Conservation (phyloP, 2,329 filamentous ascomycete species). For the Exophiala bonariae region DNA sequence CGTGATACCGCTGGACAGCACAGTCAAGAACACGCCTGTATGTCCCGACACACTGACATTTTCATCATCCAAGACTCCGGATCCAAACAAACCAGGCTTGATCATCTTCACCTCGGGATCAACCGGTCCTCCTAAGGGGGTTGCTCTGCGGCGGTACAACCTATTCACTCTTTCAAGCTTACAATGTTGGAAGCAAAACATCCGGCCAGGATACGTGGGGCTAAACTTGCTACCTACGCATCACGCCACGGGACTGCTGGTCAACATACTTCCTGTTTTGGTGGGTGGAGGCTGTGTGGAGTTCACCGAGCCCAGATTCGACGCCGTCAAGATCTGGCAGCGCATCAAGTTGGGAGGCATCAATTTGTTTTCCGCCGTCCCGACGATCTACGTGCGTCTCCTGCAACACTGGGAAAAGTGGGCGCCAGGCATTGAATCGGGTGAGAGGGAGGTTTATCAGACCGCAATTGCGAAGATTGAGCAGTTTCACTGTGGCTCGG, state of each 20-base stretch:
- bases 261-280: slow-evolving; percentile 36
- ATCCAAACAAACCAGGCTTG: slow-evolving; percentile 42
- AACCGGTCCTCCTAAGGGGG: slow-evolving; percentile 58
- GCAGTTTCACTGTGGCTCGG: slow-evolving; percentile 35
- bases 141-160: slow-evolving; percentile 41
- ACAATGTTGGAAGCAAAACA: neutral
- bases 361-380: slow-evolving; percentile 39
- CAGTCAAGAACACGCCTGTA: slow-evolving; percentile 4
- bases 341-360: slow-evolving; percentile 33
- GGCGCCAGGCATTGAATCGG: slow-evolving; percentile 8
- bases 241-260: slow-evolving; percentile 27
- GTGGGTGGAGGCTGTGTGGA: slow-evolving; percentile 41
- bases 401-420: slow-evolving; percentile 29
- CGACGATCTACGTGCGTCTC: slow-evolving; percentile 42
- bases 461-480: slow-evolving; percentile 34
- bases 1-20: slow-evolving; percentile 9
- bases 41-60: slow-evolving; percentile 12
- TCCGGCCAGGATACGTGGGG: slow-evolving; percentile 29
- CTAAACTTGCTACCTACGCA: slow-evolving; percentile 35
- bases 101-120: slow-evolving; percentile 62
- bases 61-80: slow-evolving; percentile 27
- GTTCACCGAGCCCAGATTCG: slow-evolving; percentile 39
- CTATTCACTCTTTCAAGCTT: slow-evolving; percentile 10
- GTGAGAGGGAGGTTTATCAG: slow-evolving; percentile 38
- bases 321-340: slow-evolving; percentile 37